Evolutionary conservation across 192 early-diverging fungal genomes (phyloP), one percentile per base, ranked within the genome.

Genomic region (Coemansia sp.): DNA sequence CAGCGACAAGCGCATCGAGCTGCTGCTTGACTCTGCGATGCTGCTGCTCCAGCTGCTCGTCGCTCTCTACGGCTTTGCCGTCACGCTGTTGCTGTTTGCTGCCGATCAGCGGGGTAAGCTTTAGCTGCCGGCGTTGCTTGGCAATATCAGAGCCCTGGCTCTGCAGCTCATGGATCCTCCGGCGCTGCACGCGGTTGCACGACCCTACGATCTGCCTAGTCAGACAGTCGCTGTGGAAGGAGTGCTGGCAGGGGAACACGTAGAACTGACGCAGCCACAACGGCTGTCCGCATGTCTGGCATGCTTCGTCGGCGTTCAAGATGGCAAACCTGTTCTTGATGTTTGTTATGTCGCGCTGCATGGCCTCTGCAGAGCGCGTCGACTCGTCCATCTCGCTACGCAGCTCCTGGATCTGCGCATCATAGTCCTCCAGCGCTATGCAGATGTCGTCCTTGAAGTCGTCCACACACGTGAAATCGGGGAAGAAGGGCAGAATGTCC

Each of bases 381-480:
- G 96, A 91, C 64, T 99, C 97, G 50, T 98, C 95, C 94, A 99
- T 95, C 45, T 97, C 93, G 27, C 68, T 64, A 56, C 93, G 92
- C 59, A 99, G 82, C 30, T 90, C 85, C 33, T 96, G 87, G 56
- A 97, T 93, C 59, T 96, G 88, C 20, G 83, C 70, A 66, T 96
- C 96, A 70, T 98, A 98, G 44, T 96, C 89, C 58, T 96, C 92
- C 11, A 99, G 79, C 6, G 96, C 95, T 6, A 79, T 57, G 68
- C 90, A 93, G 17, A 99, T 90, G 56, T 99, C 97, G 31, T 93
- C 90, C 77, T 98, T 98, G 76, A 99, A 96, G 67, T 97, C 91
- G 64, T 99, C 93, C 68, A 99, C 98, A 0, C 92, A 82, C 1
- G 95, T 91, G 81, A 98, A 97, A 64, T 97, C 97, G 0, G 96